Percentiles rank a stretch among this genome's conserved stretches.
phyloP scores from a whole-genome alignment of 202 grass and related monocot genomes.

The Panicum virgatum region DNA sequence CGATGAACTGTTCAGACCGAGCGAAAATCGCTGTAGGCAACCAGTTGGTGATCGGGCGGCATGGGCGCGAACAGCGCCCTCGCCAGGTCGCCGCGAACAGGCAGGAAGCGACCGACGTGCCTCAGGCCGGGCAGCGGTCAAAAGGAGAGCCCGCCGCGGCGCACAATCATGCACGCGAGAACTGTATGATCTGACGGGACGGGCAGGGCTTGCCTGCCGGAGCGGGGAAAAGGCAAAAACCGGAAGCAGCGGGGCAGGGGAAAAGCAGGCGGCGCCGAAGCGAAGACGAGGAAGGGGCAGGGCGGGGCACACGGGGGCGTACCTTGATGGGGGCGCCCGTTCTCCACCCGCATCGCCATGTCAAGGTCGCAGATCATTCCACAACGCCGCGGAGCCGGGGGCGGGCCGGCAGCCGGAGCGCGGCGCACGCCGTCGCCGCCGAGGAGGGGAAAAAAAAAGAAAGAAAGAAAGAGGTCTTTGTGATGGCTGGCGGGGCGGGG shows the following conservation, averaged over 20 bases:
- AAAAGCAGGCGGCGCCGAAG: conserved; percentile 33
- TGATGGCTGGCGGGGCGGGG: neutral
- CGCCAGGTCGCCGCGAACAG: neutral
- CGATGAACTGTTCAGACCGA: conserved; percentile 9
- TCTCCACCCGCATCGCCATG: conserved; percentile 51
- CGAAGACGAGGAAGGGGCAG: neutral
- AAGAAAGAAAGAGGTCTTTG: no score
- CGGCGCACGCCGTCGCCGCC: neutral
- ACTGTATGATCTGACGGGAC: conserved; percentile 30
- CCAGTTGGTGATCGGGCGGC: neutral
- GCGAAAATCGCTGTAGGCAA: neutral
- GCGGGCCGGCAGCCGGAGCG: neutral
- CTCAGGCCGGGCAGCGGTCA: conserved; percentile 1
- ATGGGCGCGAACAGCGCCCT: neutral
- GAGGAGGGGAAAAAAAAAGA: neutral
- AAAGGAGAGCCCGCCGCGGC: neutral
- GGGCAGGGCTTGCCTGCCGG: neutral
- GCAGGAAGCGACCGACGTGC: conserved; percentile 3
- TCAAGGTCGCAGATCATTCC: conserved; percentile 25
- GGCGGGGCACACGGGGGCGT: neutral
- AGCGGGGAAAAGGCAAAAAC: neutral
- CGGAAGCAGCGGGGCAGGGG: neutral
- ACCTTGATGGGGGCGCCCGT: conserved; percentile 44
- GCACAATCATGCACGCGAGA: neutral
- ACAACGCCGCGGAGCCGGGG: neutral